Percentiles rank a stretch among this genome's conserved stretches.
Evolutionary conservation across 768 basidiomycete species (phyloP).

Genomic region (Udeniomyces megalosporus): DNA sequence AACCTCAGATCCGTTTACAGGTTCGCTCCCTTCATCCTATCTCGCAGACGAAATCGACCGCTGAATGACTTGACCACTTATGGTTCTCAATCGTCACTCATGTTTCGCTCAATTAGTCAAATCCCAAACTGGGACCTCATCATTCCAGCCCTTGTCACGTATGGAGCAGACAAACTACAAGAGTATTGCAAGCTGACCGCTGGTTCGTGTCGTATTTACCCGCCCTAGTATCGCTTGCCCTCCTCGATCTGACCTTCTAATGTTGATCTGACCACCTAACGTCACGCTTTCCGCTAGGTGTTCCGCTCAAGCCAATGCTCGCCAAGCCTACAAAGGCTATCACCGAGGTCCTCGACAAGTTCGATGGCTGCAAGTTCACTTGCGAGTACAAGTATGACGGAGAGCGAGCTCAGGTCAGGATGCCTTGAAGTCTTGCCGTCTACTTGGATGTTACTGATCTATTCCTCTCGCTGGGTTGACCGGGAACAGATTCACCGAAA

Average conservation of each 20-base stretch:
- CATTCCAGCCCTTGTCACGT: conserved; percentile 69
- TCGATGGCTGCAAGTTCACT: conserved; percentile 87
- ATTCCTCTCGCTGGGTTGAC: background rate
- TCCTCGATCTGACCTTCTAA: background rate
- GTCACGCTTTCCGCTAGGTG: conserved; percentile 27
- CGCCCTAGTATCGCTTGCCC: background rate
- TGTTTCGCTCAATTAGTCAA: conserved; percentile 41
- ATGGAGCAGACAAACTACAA: conserved; percentile 53
- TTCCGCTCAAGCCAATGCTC: conserved; percentile 95
- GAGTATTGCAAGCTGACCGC: conserved; percentile 79
- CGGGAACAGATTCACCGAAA: conserved; percentile 58
- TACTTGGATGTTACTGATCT: background rate
- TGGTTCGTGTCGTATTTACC: conserved; percentile 32
- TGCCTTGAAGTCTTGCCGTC: background rate
- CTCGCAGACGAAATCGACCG: background rate
- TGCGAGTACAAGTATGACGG: conserved; percentile 99
- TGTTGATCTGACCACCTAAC: background rate
- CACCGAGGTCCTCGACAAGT: conserved; percentile 87
- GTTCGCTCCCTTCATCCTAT: conserved; percentile 33
- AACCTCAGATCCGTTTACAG: conserved; percentile 85
- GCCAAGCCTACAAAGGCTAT: conserved; percentile 99
- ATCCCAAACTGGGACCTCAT: conserved; percentile 83
- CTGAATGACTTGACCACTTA: background rate
- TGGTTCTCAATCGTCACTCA: background rate
- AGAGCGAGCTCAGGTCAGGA: conserved; percentile 71